A percentile compares a stretch with the other conserved stretches of the same genome.
Evolutionary conservation across 2,329 filamentous ascomycete genomes (phyloP).

Genomic region (Talaromyces sp.): DNA sequence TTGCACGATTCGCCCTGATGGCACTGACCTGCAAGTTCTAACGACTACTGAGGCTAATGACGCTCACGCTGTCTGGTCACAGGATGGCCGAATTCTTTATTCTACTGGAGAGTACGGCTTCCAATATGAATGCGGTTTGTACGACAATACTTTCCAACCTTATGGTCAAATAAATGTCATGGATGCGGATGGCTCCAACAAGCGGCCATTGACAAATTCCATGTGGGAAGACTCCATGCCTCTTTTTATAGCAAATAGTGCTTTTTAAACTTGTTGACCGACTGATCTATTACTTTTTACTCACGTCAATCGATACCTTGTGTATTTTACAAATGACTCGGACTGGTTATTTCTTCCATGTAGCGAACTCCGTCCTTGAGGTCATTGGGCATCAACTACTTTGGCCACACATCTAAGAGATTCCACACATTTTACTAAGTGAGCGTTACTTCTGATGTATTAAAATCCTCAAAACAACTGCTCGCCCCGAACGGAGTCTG

Average conservation of each 20-base stretch:
- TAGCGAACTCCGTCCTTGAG: no score
- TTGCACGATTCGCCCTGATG: neutral
- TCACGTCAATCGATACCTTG: neutral
- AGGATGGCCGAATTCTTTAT: constrained; percentile 38
- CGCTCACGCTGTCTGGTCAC: constrained; percentile 29
- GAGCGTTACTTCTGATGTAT: neutral
- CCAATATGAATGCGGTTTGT: constrained; percentile 35
- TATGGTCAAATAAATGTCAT: constrained; percentile 42
- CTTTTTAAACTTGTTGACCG: neutral
- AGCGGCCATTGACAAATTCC: constrained; percentile 20
- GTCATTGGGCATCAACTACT: neutral
- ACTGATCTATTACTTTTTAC: no score
- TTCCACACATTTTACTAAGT: no score
- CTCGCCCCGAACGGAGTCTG: neutral
- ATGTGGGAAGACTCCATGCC: constrained; percentile 30
- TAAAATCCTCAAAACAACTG: neutral
- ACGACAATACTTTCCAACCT: constrained; percentile 41
- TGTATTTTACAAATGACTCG: neutral
- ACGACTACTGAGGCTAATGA: neutral
- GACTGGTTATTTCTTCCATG: neutral
- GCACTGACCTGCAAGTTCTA: neutral
- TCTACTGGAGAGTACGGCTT: constrained; percentile 40
- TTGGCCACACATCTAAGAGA: no score
- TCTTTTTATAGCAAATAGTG: constrained; percentile 16
- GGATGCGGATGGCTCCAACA: constrained; percentile 35